phyloP scores from a whole-genome alignment of 371 early-diverging fungal genomes.

The Chytridium lagenaria region DNA sequence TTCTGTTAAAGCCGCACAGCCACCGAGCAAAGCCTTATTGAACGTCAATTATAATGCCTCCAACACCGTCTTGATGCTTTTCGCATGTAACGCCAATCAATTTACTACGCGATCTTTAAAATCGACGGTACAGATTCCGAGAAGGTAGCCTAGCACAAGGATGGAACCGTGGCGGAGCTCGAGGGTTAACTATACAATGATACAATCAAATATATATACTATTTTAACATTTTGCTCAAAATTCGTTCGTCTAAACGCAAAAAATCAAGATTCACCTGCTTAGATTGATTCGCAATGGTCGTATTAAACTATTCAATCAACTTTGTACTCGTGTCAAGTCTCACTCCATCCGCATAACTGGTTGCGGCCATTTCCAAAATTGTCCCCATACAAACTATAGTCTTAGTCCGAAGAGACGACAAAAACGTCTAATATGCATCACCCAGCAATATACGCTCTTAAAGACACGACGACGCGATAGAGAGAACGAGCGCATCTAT shows the following conservation, averaged over 20 bases:
- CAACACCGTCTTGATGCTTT: slow-evolving; percentile 53
- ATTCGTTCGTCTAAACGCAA: slow-evolving; percentile 13
- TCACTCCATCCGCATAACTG: slow-evolving; percentile 36
- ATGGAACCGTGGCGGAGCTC: slow-evolving; percentile 71
- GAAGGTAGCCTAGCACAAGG: slow-evolving; percentile 68
- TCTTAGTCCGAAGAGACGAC: slow-evolving; percentile 66
- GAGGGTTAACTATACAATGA: slow-evolving; percentile 40
- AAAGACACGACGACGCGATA: slow-evolving; percentile 69
- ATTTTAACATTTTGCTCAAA: no score
- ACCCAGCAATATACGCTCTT: slow-evolving; percentile 76
- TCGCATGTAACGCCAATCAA: slow-evolving; percentile 44
- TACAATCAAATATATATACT: no score
- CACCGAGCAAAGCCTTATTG: slow-evolving; percentile 55
- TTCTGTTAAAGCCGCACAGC: slow-evolving; percentile 70
- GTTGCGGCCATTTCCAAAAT: slow-evolving; percentile 79
- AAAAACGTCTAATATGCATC: slow-evolving; percentile 58
- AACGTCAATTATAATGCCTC: slow-evolving; percentile 56
- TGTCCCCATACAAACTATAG: slow-evolving; percentile 70
- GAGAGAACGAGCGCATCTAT: slow-evolving; percentile 66
- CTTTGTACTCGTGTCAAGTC: no score
- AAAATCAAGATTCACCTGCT: slow-evolving; percentile 33
- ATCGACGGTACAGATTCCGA: slow-evolving; percentile 71
- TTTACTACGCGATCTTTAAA: slow-evolving; percentile 37
- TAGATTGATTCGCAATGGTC: slow-evolving; percentile 45
- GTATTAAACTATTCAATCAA: slow-evolving; percentile 54